Base-by-base conservation (phyloP, 2,329 filamentous ascomycete species). In the Cercospora zeae-maydis region DNA sequence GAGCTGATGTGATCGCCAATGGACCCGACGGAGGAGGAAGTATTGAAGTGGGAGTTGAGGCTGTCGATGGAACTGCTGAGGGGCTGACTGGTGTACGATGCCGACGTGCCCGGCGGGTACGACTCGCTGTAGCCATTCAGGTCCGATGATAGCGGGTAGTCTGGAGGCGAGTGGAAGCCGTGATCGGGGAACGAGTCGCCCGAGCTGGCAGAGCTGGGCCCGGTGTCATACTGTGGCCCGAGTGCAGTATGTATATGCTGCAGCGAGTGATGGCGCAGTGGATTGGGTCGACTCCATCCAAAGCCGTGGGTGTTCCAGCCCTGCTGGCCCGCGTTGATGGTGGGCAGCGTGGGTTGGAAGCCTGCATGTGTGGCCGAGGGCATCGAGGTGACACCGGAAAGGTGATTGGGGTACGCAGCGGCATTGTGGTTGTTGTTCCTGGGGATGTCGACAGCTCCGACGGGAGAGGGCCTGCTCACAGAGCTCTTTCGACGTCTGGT, bases 121-220 rank as follows among this genome's bases (percentile, higher is more conserved):
- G 77, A 71, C 34, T 80, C 78, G 42, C 74, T 70, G 65, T 77
- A 78, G 6, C 74, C 71, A 52, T 37, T 75, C 49, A 79, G 79
- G 19, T 78, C 77, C 27, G 80, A 78, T 16, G 80, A 81, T 10
- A 77, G 76, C 16, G 80, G 78, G 61, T 76, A 81, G 61, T 82
- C 80, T 63, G 76, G 71, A 11, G 80, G 80, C 19, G 79, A 80
- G 33, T 78, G 76, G 62, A 78, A 81, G 63, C 81, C 80, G 59
- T 78, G 78, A 62, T 81, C 79, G 59, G 78, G 77, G 68, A 78
- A 82, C 14, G 79, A 80, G 56, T 77, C 78, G 21, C 80, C 70
- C 6, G 80, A 80, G 54, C 78, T 78, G 7, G 78, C 78, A 4
- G 80, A 81, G 19, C 76, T 75, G 24, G 80, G 81, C 39, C 74